Conservation (phyloP, 345 rosid genomes). For the Turritis glabra region DNA sequence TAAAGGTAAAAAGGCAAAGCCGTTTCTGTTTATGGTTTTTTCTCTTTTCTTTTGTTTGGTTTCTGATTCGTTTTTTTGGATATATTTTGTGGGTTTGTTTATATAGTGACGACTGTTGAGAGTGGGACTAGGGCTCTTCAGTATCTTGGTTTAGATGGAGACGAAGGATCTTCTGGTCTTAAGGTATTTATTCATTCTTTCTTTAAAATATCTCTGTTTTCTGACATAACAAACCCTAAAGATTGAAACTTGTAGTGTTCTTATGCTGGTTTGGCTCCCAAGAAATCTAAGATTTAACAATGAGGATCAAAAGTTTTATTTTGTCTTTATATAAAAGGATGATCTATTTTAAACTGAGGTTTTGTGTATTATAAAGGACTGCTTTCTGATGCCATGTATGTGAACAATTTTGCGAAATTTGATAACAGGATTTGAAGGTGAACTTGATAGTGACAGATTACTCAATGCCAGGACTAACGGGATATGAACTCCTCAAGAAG, state of each 20-base stretch:
- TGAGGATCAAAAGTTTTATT: background rate
- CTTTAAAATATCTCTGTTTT: constrained; percentile 15
- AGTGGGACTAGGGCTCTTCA: constrained; percentile 76
- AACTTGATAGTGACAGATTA: constrained; percentile 78
- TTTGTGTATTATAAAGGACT: background rate
- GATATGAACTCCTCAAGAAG: constrained; percentile 81
- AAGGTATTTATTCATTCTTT: constrained; percentile 46
- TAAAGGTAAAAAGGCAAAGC: constrained; percentile 50
- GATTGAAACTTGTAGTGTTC: background rate
- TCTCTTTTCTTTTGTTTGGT: constrained; percentile 3
- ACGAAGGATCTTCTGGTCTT: constrained; percentile 46
- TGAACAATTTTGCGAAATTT: background rate
- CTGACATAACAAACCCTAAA: background rate
- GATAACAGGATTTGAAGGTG: constrained; percentile 66
- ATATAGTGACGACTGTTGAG: constrained; percentile 75
- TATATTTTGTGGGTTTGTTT: background rate
- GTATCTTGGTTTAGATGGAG: constrained; percentile 73
- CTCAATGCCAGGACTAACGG: constrained; percentile 84
- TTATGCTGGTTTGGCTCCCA: constrained; percentile 23
- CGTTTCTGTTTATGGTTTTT: background rate
- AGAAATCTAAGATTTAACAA: background rate
- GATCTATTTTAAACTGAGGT: no score
- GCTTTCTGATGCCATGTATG: background rate
- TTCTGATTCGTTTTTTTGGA: background rate
- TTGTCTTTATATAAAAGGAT: background rate